Base-by-base conservation (phyloP, 176 grass and related monocot species). In the Triticum urartu region DNA sequence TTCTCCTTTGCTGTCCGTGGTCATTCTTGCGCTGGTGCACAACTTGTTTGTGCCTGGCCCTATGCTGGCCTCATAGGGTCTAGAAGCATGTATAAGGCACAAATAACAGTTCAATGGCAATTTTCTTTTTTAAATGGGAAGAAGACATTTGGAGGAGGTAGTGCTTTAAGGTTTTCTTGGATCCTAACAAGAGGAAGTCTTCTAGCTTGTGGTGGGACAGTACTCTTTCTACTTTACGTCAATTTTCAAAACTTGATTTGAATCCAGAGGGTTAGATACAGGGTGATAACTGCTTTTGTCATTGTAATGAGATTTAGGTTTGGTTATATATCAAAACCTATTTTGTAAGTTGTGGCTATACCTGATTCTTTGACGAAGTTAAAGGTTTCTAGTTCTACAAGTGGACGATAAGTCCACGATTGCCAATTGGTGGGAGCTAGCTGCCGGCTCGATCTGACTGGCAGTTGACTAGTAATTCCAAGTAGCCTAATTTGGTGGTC, bases 11-110 rank as follows among this genome's bases (percentile, higher is more conserved):
- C 38, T 54, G 3, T 11, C 14, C 0, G 1, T 33, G 64, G 78
- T 25, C 73, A 79, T 88, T 54, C 25, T 63, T 88, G 63, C 62
- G 48, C 54, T 70, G 42, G 42, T 43, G 42, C 10, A 43, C 42
- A 11, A 43, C 42, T 11, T 43, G 42, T 43, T 43, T 43, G 28
- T 20, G 18, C 62, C 24, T 60, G 2, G 15, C 59, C 43, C 3
- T 59, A 68, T 76, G 43, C 7, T 77, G 13, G 5, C 21, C 61
- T 36, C 15, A n/a, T 60, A 63, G 6, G 15, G 0, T 61, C 26
- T 47, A 48, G 40, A 32, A 62, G n/a, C 15, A 72, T 59, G 48
- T 71, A 0, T 3, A 72, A 6, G 32, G 20, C 67, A 25, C 66
- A 72, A 12, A 52, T 25, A 39, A 10, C 58, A 39, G 72, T 22